Evolutionary conservation across 2,329 filamentous ascomycete species (phyloP).

Genomic region (Didymella arachidicola): DNA sequence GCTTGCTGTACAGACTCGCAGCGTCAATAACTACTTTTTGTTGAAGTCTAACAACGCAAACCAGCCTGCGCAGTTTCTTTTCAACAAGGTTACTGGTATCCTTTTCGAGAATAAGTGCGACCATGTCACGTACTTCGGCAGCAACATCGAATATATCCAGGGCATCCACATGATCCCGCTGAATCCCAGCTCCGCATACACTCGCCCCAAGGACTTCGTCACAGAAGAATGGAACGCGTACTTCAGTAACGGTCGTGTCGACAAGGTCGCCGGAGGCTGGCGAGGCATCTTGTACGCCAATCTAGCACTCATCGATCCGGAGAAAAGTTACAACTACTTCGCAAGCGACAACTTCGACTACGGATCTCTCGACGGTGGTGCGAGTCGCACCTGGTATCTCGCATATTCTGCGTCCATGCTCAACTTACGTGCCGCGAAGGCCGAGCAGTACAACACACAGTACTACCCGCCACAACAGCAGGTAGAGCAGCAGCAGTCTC

Average conservation of each 20-base stretch:
- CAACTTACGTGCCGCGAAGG: conserved; percentile 5
- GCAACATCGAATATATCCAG: conserved; percentile 70
- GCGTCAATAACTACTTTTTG: conserved; percentile 83
- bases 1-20: conserved; percentile 77
- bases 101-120: conserved; percentile 97
- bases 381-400: conserved; percentile 56
- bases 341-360: conserved; percentile 69
- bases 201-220: conserved; percentile 76
- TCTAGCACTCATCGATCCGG: conserved; percentile 77
- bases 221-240: conserved; percentile 72
- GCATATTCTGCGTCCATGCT: conserved; percentile 47
- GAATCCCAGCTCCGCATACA: conserved; percentile 73
- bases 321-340: conserved; percentile 78
- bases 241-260: conserved; percentile 74
- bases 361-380: conserved; percentile 80
- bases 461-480: conserved; percentile 5
- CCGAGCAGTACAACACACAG: not conserved
- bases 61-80: conserved; percentile 78
- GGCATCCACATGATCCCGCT: conserved; percentile 86
- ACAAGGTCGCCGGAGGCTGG: conserved; percentile 78
- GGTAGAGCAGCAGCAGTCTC: not conserved
- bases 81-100: conserved; percentile 77
- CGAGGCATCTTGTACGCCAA: conserved; percentile 85
- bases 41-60: conserved; percentile 74
- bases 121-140: conserved; percentile 87